These are phyloP conservation scores for Nidularia sp. DNA, from an alignment of 768 basidiomycete species.

Conservation along the genomic window DNA sequence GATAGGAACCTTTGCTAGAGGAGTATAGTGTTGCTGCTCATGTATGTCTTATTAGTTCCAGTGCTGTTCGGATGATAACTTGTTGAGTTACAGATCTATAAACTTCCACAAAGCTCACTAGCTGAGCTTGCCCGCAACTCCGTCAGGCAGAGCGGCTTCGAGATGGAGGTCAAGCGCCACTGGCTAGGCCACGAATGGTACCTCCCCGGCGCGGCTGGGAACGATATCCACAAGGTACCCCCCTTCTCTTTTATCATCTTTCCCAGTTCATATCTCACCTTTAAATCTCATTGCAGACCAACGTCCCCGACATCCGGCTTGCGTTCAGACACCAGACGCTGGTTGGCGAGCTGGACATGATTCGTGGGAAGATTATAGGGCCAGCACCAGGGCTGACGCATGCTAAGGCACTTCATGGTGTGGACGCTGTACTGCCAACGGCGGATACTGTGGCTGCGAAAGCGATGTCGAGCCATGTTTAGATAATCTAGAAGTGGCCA, in stretches of 20 bases:
- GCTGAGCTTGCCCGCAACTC: constrained; percentile 99
- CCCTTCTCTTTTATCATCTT: background rate
- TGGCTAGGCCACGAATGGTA: constrained; percentile 96
- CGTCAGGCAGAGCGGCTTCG: constrained; percentile 94
- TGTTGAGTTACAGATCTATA: constrained; percentile 72
- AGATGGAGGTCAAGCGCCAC: constrained; percentile 96
- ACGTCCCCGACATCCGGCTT: constrained; percentile 89
- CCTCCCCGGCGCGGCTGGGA: constrained; percentile 87
- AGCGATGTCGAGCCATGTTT: constrained; percentile 24
- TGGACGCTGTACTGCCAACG: constrained; percentile 21
- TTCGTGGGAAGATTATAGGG: constrained; percentile 28
- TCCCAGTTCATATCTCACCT: constrained; percentile 1
- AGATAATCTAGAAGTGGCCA: background rate
- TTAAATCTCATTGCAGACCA: constrained; percentile 57
- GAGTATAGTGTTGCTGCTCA: constrained; percentile 99
- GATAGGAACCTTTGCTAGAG: constrained; percentile 87
- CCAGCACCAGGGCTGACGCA: background rate
- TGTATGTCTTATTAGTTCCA: constrained; percentile 34
- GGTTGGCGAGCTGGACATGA: constrained; percentile 77
- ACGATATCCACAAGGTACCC: constrained; percentile 89
- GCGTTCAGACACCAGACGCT: constrained; percentile 91
- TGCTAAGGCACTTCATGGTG: constrained; percentile 9
- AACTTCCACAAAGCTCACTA: constrained; percentile 88
- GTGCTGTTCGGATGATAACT: background rate
- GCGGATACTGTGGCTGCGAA: constrained; percentile 31